Evolutionary conservation across 495 filamentous ascomycete genomes (phyloP).

Genomic region (Achaetomiella virescens): DNA sequence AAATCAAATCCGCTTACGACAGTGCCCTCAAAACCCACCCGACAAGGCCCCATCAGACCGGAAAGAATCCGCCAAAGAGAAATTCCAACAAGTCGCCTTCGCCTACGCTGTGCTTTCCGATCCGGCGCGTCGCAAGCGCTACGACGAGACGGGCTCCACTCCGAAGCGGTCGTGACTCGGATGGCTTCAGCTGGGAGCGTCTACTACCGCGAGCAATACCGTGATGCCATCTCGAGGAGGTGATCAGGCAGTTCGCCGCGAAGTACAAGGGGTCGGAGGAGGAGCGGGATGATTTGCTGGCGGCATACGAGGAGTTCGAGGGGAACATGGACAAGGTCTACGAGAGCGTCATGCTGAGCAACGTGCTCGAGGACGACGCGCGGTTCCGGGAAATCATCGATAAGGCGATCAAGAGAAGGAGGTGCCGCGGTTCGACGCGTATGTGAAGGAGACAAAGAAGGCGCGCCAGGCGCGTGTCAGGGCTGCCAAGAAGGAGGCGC

Average conservation of each 20-base stretch:
- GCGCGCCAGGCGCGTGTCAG: conserved; percentile 58
- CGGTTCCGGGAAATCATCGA: conserved; percentile 77
- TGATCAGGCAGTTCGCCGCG: conserved; percentile 63
- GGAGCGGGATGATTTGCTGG: conserved; percentile 67
- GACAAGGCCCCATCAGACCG: conserved; percentile 66
- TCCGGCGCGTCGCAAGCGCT: conserved; percentile 65
- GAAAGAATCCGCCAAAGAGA: conserved; percentile 62
- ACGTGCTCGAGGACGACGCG: conserved; percentile 79
- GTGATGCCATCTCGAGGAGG: conserved; percentile 61
- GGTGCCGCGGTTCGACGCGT: conserved; percentile 59
- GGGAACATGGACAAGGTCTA: conserved; percentile 74
- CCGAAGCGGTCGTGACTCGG: conserved; percentile 63
- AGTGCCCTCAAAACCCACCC: conserved; percentile 88
- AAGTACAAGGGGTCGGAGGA: conserved; percentile 85
- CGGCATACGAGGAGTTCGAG: conserved; percentile 61
- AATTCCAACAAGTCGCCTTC: conserved; percentile 86
- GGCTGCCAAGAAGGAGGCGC: conserved; percentile 56
- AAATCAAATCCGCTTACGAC: conserved; percentile 82
- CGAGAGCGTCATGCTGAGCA: conserved; percentile 75
- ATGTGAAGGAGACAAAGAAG: conserved; percentile 62
- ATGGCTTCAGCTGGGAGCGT: conserved; percentile 84
- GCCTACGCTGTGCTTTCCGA: conserved; percentile 92
- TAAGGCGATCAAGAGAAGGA: conserved; percentile 64
- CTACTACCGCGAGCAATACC: conserved; percentile 79
- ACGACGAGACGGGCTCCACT: conserved; percentile 84